phyloP scores from a whole-genome alignment of 2,329 filamentous ascomycete species.

The Alternaria alternata region DNA sequence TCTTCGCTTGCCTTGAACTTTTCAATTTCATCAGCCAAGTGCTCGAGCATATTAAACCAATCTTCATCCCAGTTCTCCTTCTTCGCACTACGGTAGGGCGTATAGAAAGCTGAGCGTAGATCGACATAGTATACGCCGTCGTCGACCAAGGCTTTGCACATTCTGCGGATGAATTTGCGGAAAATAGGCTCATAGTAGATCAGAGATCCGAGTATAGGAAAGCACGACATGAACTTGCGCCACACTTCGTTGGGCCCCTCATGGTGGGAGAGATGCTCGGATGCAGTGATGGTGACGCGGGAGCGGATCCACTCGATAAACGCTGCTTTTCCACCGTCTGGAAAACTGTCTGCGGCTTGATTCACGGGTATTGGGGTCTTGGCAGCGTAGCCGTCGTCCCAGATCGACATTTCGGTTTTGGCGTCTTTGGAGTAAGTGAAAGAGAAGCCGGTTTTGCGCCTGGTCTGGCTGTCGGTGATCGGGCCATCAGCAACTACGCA shows the following conservation, averaged over 20 bases:
- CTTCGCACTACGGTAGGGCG: conserved; percentile 72
- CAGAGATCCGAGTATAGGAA: conserved; percentile 75
- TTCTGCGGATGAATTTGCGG: conserved; percentile 73
- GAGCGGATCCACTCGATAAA: conserved; percentile 81
- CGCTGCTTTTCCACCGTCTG: conserved; percentile 71
- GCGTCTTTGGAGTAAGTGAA: conserved; percentile 63
- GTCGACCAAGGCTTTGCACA: conserved; percentile 75
- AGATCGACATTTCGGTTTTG: conserved; percentile 63
- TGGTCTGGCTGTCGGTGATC: conserved; percentile 63
- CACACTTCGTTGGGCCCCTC: conserved; percentile 86
- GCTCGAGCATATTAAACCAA: conserved; percentile 73
- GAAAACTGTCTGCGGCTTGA: conserved; percentile 75
- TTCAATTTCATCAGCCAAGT: conserved; percentile 79
- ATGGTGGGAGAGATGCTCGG: conserved; percentile 80
- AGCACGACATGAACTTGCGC: conserved; percentile 80
- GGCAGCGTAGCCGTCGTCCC: conserved; percentile 69
- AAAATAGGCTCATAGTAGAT: conserved; percentile 93
- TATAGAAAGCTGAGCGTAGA: conserved; percentile 76
- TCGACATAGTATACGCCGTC: conserved; percentile 90
- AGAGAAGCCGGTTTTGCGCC: conserved; percentile 63
- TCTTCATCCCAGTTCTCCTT: conserved; percentile 71
- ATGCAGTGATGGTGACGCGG: conserved; percentile 74
- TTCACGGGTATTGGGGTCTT: conserved; percentile 66
- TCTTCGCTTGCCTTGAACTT: conserved; percentile 75
- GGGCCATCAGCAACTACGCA: conserved; percentile 69